phyloP scores from a whole-genome alignment of 2,329 filamentous ascomycete genomes.

The Paecilomyces formosus region DNA sequence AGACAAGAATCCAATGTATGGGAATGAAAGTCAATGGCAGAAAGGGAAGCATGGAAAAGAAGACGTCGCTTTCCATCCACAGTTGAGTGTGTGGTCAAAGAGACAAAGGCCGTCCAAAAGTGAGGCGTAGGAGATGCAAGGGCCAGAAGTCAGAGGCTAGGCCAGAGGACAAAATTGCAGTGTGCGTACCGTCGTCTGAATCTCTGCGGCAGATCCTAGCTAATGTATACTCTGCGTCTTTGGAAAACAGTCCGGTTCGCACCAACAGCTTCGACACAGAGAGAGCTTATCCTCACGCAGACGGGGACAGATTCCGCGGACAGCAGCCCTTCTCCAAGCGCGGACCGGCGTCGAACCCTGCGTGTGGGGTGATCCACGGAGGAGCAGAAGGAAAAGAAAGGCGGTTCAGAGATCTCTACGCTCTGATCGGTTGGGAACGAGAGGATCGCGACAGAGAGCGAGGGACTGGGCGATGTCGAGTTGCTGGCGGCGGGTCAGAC shows the following conservation, averaged over 20 bases:
- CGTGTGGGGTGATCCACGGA: neutral
- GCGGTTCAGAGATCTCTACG: neutral
- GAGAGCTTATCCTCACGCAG: neutral
- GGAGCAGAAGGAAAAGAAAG: neutral
- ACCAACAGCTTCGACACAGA: neutral
- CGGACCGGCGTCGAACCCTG: neutral
- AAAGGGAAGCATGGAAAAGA: neutral
- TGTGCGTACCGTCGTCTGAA: neutral
- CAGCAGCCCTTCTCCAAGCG: neutral
- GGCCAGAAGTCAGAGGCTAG: neutral
- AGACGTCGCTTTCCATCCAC: neutral
- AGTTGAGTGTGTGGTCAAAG: neutral
- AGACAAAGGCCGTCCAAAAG: neutral
- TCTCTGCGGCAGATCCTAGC: neutral
- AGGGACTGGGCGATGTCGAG: neutral
- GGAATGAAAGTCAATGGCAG: neutral
- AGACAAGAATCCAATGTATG: neutral
- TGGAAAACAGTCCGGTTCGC: neutral
- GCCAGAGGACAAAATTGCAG: neutral
- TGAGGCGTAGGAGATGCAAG: constrained; percentile 1
- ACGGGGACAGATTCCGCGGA: neutral
- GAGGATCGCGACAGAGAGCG: neutral
- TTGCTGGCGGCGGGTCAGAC: neutral
- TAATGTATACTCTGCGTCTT: neutral
- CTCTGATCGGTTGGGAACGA: neutral